Conservation (phyloP, 345 rosid species). For the Noccaea caerulescens region DNA sequence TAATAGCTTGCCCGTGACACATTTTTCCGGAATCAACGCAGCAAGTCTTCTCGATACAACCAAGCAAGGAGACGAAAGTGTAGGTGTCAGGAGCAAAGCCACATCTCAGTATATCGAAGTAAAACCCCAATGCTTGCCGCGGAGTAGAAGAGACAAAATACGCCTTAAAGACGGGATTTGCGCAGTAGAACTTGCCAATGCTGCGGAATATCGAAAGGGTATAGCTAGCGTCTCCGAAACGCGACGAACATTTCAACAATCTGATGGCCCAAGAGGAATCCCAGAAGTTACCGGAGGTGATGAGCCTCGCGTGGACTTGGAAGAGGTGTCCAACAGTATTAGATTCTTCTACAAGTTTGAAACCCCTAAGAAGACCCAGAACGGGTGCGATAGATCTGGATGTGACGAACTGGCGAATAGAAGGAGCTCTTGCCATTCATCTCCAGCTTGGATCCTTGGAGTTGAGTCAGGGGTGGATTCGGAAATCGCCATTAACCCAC, state of each 20-base stretch:
- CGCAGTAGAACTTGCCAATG: constrained; percentile 52
- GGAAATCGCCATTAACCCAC: constrained; percentile 44
- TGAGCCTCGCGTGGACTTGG: constrained; percentile 66
- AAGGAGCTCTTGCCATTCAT: constrained; percentile 74
- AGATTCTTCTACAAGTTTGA: constrained; percentile 49
- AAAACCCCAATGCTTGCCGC: constrained; percentile 48
- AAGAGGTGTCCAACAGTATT: constrained; percentile 42
- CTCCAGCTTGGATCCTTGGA: constrained; percentile 44
- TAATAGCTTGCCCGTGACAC: constrained; percentile 66
- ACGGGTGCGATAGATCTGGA: constrained; percentile 41
- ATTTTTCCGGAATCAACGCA: constrained; percentile 52
- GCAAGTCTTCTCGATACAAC: constrained; percentile 49
- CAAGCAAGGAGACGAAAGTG: constrained; percentile 59
- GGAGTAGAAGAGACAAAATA: constrained; percentile 53
- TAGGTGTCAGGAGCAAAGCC: constrained; percentile 67
- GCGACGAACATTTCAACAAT: constrained; percentile 53
- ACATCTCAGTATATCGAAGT: constrained; percentile 49
- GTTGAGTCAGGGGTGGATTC: constrained; percentile 27
- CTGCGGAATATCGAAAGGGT: constrained; percentile 50
- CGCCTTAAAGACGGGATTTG: constrained; percentile 56
- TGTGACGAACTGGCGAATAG: constrained; percentile 52
- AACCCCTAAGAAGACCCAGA: constrained; percentile 33
- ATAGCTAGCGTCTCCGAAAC: constrained; percentile 50
- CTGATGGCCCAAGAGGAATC: constrained; percentile 53
- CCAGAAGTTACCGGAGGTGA: constrained; percentile 57